Conservation (phyloP, 208 protist species). For the Acanthamoeba healyi region DNA sequence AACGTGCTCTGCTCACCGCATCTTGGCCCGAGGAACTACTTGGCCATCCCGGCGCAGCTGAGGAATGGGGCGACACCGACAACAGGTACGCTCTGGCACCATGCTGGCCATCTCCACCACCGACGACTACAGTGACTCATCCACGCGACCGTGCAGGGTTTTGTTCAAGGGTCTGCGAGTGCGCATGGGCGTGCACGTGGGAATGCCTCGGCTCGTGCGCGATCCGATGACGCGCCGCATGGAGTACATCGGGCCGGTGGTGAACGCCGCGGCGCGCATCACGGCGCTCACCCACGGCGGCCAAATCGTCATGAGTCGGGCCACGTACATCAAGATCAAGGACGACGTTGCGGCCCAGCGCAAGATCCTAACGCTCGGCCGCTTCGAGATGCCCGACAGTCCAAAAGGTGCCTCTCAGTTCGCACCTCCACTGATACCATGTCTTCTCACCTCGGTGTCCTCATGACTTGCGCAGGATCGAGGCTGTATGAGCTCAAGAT, state of each 20-base stretch:
- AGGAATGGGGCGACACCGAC: background rate
- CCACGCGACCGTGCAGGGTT: background rate
- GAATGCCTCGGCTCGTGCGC: background rate
- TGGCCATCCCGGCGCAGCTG: background rate
- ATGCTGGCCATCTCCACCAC: too few relatives aligned
- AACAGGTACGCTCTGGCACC: background rate
- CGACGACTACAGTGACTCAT: too few relatives aligned
- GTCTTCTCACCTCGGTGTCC: background rate
- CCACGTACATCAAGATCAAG: background rate
- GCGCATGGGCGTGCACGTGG: slow-evolving; percentile 18
- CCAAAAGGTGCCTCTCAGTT: too few relatives aligned
- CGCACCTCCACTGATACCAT: too few relatives aligned
- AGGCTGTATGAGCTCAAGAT: background rate
- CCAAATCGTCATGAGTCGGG: background rate
- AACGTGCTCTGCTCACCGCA: background rate
- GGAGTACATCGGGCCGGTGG: background rate
- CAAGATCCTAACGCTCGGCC: background rate
- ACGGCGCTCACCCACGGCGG: background rate
- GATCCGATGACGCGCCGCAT: background rate
- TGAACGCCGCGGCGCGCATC: background rate
- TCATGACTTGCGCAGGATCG: too few relatives aligned
- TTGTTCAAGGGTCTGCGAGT: background rate
- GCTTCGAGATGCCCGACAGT: background rate
- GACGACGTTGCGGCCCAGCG: background rate
- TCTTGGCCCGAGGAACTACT: background rate